Evolutionary conservation across 1,139 yeast genomes (phyloP).

Genomic region (Suhomyces coccinellae): DNA sequence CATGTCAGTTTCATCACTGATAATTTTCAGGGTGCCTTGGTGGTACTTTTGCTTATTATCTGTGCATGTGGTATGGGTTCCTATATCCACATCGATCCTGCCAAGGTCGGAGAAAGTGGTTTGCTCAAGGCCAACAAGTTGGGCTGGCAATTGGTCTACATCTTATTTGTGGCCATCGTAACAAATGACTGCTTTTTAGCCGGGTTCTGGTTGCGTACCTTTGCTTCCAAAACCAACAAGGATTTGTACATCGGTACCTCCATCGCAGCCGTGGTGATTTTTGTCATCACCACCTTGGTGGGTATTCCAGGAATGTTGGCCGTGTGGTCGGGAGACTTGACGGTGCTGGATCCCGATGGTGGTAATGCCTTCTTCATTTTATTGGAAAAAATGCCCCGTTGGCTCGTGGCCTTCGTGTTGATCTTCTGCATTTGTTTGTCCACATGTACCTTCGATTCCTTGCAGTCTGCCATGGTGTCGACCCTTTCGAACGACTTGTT

Average conservation of each 20-base stretch:
- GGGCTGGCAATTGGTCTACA: constrained; percentile 89
- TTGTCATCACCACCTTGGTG: constrained; percentile 64
- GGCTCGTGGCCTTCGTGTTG: constrained; percentile 83
- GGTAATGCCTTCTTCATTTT: constrained; percentile 70
- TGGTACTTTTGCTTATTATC: constrained; percentile 63
- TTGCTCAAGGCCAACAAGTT: constrained; percentile 61
- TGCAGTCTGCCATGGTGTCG: constrained; percentile 88
- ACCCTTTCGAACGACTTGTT: constrained; percentile 86
- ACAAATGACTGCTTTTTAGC: constrained; percentile 90
- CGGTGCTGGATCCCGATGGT: constrained; percentile 59
- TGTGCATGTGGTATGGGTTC: constrained; percentile 82
- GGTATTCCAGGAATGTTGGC: constrained; percentile 87
- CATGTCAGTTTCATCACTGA: constrained; percentile 87
- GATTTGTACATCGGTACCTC: constrained; percentile 77
- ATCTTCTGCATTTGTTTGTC: constrained; percentile 74
- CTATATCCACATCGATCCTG: constrained; percentile 66
- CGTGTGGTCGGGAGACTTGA: constrained; percentile 81
- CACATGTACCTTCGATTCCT: constrained; percentile 85
- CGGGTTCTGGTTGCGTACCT: constrained; percentile 93
- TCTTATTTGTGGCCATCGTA: constrained; percentile 79
- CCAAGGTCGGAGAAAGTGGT: constrained; percentile 64
- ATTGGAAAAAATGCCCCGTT: constrained; percentile 72
- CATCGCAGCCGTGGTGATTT: constrained; percentile 67
- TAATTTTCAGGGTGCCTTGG: constrained; percentile 79
- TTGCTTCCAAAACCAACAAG: constrained; percentile 77